Percentiles rank a stretch among this genome's conserved stretches.
These are phyloP conservation scores for Fraxinus pennsylvanica DNA, from an alignment of 257 asterid species.

Conservation along the genomic window DNA sequence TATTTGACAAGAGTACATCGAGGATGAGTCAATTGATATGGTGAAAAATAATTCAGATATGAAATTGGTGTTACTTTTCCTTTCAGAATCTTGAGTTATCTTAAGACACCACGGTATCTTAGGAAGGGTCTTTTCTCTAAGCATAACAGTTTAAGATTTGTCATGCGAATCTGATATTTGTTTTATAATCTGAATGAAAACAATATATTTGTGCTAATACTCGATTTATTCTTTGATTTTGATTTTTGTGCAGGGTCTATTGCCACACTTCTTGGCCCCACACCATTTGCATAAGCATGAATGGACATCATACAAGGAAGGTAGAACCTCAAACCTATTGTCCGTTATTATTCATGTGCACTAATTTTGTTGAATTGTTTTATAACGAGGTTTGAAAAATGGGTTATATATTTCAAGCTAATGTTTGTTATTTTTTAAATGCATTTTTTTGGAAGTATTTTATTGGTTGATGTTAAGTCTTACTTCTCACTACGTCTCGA, in stretches of 20 bases:
- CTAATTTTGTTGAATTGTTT: not conserved
- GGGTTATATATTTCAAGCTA: not conserved
- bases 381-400: not conserved
- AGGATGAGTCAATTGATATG: conserved; percentile 38
- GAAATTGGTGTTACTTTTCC: conserved; percentile 83
- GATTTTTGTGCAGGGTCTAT: conserved; percentile 56
- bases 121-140: conserved; percentile 84
- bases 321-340: conserved; percentile 36
- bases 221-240: not conserved
- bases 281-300: conserved; percentile 95
- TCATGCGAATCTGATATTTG: conserved; percentile 50
- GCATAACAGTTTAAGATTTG: conserved; percentile 81
- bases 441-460: no score
- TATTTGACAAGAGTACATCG: conserved; percentile 64
- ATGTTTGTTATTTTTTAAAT: no score
- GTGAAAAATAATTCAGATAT: conserved; percentile 46
- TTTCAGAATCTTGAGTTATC: conserved; percentile 76
- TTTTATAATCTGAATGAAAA: not conserved
- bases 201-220: not conserved
- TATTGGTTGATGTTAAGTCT: not conserved
- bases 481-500: not conserved
- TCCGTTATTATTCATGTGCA: not conserved
- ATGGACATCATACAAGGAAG: conserved; percentile 94
- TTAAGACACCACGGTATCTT: conserved; percentile 96
- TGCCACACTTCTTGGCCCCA: conserved; percentile 90